phyloP scores from a whole-genome alignment of 2,329 filamentous ascomycete species.

The Calonectria multiphialidica region DNA sequence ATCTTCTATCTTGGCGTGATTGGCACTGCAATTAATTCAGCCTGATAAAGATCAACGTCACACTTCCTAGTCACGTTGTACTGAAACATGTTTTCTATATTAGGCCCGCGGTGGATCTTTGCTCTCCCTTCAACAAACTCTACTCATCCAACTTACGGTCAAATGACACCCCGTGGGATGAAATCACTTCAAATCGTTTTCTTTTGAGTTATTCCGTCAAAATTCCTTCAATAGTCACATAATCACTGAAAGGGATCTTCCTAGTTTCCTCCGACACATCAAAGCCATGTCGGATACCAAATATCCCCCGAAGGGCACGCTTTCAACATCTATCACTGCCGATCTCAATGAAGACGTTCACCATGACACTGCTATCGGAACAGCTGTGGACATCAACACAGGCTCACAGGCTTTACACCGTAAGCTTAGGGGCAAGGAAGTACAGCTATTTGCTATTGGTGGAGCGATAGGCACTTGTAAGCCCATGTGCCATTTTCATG shows the following conservation, averaged over 20 bases:
- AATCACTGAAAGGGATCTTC: too few relatives aligned
- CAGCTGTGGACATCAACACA: background rate
- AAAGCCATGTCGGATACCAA: background rate
- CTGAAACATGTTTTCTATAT: background rate
- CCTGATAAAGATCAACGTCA: background rate
- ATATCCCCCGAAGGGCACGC: background rate
- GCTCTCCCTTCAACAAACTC: background rate
- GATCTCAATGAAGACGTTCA: background rate
- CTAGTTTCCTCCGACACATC: too few relatives aligned
- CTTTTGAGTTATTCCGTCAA: background rate
- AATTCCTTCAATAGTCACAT: background rate
- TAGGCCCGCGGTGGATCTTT: background rate
- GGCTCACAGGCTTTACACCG: constrained; percentile 20
- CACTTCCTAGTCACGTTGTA: background rate
- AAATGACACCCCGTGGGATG: background rate
- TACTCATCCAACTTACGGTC: background rate
- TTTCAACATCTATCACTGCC: background rate
- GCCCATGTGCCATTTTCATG: background rate
- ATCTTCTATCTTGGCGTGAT: background rate
- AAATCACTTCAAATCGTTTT: background rate
- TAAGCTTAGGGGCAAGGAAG: constrained; percentile 21
- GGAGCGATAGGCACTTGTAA: constrained; percentile 26
- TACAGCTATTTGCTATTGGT: constrained; percentile 26
- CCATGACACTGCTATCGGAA: constrained; percentile 1
- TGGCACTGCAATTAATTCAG: background rate